Evolutionary conservation across 2,329 filamentous ascomycete genomes (phyloP).

Genomic region (Mycosphaerella arachidis): DNA sequence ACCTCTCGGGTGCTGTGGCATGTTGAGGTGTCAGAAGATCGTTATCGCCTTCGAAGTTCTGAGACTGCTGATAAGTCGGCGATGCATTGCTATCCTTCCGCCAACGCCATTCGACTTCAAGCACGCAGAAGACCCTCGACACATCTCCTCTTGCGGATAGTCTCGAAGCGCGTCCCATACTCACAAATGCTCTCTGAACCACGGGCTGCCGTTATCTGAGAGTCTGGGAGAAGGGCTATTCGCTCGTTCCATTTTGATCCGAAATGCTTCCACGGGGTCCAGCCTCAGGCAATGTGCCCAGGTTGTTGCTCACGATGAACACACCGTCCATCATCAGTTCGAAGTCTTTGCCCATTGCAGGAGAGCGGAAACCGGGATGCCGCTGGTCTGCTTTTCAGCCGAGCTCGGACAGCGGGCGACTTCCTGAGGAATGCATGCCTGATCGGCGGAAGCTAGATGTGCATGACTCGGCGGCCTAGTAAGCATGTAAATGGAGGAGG

Average conservation of each 20-base stretch:
- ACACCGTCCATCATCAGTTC: neutral
- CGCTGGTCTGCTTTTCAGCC: neutral
- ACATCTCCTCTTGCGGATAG: neutral
- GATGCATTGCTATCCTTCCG: constrained; percentile 16
- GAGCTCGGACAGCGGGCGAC: neutral
- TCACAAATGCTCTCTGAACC: constrained; percentile 29
- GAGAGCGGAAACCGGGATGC: neutral
- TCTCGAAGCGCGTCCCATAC: constrained; percentile 1
- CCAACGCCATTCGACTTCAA: neutral
- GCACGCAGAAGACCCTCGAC: neutral
- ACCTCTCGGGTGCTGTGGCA: constrained; percentile 10
- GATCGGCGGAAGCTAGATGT: neutral
- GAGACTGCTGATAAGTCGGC: constrained; percentile 26
- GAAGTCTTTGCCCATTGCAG: no score
- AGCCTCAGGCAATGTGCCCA: neutral
- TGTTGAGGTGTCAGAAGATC: constrained; percentile 16
- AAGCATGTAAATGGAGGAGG: no score
- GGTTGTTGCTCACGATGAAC: neutral
- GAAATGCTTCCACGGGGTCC: neutral
- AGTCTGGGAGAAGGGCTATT: constrained; percentile 20
- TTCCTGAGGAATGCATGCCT: neutral
- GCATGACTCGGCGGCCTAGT: no score
- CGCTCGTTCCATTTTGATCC: neutral
- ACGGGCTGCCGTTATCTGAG: constrained; percentile 17
- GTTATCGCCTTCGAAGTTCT: constrained; percentile 16